phyloP scores from a whole-genome alignment of 306 rosid species.

The Cucurbita maxima region DNA sequence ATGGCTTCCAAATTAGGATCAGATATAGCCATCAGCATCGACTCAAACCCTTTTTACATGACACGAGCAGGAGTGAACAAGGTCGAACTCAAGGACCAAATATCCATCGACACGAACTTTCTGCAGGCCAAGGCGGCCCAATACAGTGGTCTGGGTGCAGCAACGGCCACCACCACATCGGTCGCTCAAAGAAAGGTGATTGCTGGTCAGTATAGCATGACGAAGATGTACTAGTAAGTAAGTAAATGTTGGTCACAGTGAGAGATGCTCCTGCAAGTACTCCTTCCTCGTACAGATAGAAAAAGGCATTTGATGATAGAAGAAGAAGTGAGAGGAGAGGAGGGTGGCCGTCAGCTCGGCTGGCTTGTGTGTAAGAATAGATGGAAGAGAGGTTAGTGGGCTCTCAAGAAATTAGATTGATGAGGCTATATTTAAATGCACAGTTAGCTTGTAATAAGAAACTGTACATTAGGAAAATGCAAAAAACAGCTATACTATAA shows the following conservation, averaged over 20 bases:
- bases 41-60: slow-evolving; percentile 74
- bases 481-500: background rate
- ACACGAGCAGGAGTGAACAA: slow-evolving; percentile 50
- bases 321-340: background rate
- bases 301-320: background rate
- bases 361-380: background rate
- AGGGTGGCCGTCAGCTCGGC: background rate
- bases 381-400: background rate
- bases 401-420: slow-evolving; percentile 13
- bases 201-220: slow-evolving; percentile 53
- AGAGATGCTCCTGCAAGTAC: background rate
- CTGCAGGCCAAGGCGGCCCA: slow-evolving; percentile 42
- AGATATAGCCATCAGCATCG: slow-evolving; percentile 53
- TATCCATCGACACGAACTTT: slow-evolving; percentile 37
- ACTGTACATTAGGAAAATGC: background rate
- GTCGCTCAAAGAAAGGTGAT: slow-evolving; percentile 60
- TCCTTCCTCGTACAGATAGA: background rate
- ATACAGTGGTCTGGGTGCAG: slow-evolving; percentile 39
- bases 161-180: slow-evolving; percentile 24
- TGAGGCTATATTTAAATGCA: slow-evolving; percentile 14
- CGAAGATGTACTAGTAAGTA: slow-evolving; percentile 36
- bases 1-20: slow-evolving; percentile 57
- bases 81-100: slow-evolving; percentile 38
- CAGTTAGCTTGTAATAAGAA: slow-evolving; percentile 16
- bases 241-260: background rate